Conservation (phyloP, 495 filamentous ascomycete species). For the Podospora bellae-mahoneyi region DNA sequence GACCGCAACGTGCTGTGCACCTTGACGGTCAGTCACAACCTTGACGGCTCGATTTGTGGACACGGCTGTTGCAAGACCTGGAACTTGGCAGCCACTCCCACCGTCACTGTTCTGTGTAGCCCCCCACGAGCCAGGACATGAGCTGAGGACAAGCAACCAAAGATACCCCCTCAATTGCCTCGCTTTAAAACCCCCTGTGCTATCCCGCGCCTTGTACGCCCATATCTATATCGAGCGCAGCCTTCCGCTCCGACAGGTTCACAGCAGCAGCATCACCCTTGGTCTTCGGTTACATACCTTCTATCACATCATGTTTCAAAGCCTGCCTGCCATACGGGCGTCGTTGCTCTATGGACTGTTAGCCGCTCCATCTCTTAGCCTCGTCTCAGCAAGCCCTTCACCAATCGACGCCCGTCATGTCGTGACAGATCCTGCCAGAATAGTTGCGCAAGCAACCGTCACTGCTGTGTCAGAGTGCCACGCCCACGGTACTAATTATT, state of each 20-base stretch:
- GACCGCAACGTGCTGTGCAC: neutral
- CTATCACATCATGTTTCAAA: slow-evolving; percentile 17
- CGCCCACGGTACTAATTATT: slow-evolving; percentile 14
- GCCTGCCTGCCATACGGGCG: slow-evolving; percentile 9
- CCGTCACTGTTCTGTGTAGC: neutral
- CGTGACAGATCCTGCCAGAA: slow-evolving; percentile 5
- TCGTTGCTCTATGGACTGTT: slow-evolving; percentile 21
- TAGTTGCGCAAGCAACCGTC: slow-evolving; percentile 10
- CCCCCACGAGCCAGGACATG: neutral
- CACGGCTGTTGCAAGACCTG: neutral
- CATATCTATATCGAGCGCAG: slow-evolving; percentile 6
- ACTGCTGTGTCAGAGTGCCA: slow-evolving; percentile 25
- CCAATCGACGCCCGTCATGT: slow-evolving; percentile 18
- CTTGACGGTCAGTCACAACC: neutral
- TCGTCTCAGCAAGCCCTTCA: slow-evolving; percentile 9
- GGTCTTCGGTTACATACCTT: neutral
- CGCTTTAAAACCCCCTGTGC: neutral
- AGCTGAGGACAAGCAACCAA: slow-evolving; percentile 1
- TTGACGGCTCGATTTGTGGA: slow-evolving; percentile 7
- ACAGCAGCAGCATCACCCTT: neutral
- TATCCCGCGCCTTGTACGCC: neutral
- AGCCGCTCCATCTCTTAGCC: slow-evolving; percentile 7
- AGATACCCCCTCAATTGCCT: neutral
- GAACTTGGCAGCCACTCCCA: slow-evolving; percentile 3
- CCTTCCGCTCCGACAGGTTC: neutral